These are phyloP conservation scores for Penicillium crystallinum DNA, from an alignment of 495 filamentous ascomycete species.

Conservation along the genomic window DNA sequence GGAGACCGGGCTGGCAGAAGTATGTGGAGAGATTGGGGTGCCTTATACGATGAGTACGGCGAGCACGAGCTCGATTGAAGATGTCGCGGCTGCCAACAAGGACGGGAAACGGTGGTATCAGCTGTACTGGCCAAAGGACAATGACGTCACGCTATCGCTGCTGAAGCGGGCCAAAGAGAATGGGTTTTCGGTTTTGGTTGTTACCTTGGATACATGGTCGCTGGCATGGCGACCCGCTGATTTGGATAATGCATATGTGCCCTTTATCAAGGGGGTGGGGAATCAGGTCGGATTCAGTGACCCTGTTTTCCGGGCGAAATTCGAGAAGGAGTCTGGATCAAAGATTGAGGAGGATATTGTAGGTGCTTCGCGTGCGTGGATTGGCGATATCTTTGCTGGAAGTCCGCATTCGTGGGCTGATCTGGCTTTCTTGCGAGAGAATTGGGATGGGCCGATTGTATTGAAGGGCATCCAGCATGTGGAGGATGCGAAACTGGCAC, in stretches of 20 bases:
- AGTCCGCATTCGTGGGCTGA: slow-evolving; percentile 54
- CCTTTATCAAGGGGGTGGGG: slow-evolving; percentile 42
- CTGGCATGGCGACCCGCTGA: slow-evolving; percentile 56
- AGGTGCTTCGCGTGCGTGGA: slow-evolving; percentile 46
- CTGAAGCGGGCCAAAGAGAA: slow-evolving; percentile 55
- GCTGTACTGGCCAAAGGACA: slow-evolving; percentile 62
- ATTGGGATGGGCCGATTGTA: slow-evolving; percentile 58
- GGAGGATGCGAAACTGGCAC: slow-evolving; percentile 44
- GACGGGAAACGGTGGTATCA: slow-evolving; percentile 56
- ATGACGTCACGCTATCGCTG: slow-evolving; percentile 54
- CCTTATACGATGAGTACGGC: slow-evolving; percentile 54
- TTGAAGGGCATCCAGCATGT: slow-evolving; percentile 47
- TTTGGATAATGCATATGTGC: slow-evolving; percentile 57
- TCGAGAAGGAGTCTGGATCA: slow-evolving; percentile 39
- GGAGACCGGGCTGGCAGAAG: slow-evolving; percentile 49
- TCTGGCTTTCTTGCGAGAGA: slow-evolving; percentile 46
- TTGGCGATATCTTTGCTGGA: slow-evolving; percentile 44
- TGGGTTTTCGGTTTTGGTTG: slow-evolving; percentile 43
- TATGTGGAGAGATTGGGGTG: slow-evolving; percentile 48
- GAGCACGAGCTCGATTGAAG: slow-evolving; percentile 50
- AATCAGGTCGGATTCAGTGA: slow-evolving; percentile 48
- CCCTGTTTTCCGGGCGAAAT: slow-evolving; percentile 56
- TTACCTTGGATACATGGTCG: slow-evolving; percentile 41
- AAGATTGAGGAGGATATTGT: slow-evolving; percentile 47
- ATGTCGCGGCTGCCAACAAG: slow-evolving; percentile 42